A percentile compares a stretch with the other conserved stretches of the same genome.
phyloP scores from a whole-genome alignment of 2,329 filamentous ascomycete species.

The Dothistroma pini region DNA sequence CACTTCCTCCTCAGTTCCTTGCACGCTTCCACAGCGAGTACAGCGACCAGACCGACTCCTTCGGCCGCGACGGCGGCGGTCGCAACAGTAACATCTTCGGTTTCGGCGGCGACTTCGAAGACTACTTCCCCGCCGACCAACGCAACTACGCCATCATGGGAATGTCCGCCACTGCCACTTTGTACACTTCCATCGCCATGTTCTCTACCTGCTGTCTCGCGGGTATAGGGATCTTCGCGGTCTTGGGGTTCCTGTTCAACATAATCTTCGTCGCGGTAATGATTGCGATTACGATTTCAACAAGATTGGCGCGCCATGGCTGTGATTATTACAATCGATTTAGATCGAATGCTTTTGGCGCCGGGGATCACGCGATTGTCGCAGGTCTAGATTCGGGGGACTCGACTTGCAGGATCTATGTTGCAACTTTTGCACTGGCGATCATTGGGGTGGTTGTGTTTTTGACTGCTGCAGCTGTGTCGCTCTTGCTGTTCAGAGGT shows the following conservation, averaged over 20 bases:
- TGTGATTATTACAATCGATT: neutral
- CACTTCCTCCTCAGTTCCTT: neutral
- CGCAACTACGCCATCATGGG: neutral
- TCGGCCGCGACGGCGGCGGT: neutral
- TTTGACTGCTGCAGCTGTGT: neutral
- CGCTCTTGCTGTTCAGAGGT: neutral
- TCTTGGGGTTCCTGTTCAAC: neutral
- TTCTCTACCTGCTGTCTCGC: constrained; percentile 3
- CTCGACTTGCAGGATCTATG: neutral
- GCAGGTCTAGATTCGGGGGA: neutral
- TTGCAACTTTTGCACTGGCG: constrained; percentile 1
- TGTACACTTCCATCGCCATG: constrained; percentile 4
- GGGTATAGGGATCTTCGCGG: neutral
- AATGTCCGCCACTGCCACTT: neutral
- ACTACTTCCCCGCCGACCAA: neutral
- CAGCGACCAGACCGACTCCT: neutral
- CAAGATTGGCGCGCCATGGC: neutral
- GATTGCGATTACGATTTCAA: constrained; percentile 5
- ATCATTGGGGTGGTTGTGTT: neutral
- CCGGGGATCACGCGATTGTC: neutral
- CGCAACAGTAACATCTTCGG: neutral
- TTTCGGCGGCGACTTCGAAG: neutral
- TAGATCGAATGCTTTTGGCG: neutral
- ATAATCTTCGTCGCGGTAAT: constrained; percentile 1
- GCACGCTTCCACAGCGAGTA: neutral